A percentile compares a stretch with the other conserved stretches of the same genome.
These are phyloP conservation scores for Galeopsis tetrahit DNA, from an alignment of 257 asterid genomes.

Conservation along the genomic window DNA sequence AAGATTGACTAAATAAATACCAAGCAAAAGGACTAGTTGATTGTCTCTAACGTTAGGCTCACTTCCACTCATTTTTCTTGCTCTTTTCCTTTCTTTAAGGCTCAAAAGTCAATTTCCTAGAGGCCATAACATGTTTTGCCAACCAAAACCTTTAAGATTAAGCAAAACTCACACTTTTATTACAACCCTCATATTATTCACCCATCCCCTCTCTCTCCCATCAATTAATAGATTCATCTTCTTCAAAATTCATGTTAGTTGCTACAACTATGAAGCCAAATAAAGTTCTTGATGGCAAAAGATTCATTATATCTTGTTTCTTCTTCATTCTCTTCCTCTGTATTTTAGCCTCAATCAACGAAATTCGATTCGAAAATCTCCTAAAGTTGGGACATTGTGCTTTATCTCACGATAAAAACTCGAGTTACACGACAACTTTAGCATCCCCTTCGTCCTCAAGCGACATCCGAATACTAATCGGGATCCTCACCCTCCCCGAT, in stretches of 20 bases:
- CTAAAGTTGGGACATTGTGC: conserved; percentile 60
- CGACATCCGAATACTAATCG: conserved; percentile 65
- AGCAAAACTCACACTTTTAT: conserved; percentile 42
- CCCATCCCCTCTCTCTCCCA: conserved; percentile 17
- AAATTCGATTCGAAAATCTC: conserved; percentile 56
- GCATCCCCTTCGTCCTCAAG: conserved; percentile 29
- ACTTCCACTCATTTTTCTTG: conserved; percentile 33
- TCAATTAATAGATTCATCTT: conserved; percentile 14
- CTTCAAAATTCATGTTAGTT: conserved; percentile 26
- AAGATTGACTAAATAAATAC: conserved; percentile 30
- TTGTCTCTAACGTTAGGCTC: conserved; percentile 51
- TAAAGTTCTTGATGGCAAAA: conserved; percentile 39
- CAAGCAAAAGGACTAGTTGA: conserved; percentile 25
- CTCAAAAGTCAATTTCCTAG: conserved; percentile 53
- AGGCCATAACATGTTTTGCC: conserved; percentile 47
- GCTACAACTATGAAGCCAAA: conserved; percentile 48
- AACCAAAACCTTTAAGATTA: conserved; percentile 50
- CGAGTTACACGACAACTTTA: conserved; percentile 6
- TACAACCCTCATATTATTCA: conserved; percentile 29
- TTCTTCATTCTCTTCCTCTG: conserved; percentile 68
- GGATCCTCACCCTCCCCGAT: conserved; percentile 86
- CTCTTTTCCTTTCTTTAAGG: conserved; percentile 39
- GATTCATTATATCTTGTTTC: conserved; percentile 62
- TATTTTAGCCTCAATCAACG: conserved; percentile 66
- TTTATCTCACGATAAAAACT: conserved; percentile 27